Evolutionary conservation across 768 basidiomycete species (phyloP).

Genomic region (Hemileccinum rubropunctum): DNA sequence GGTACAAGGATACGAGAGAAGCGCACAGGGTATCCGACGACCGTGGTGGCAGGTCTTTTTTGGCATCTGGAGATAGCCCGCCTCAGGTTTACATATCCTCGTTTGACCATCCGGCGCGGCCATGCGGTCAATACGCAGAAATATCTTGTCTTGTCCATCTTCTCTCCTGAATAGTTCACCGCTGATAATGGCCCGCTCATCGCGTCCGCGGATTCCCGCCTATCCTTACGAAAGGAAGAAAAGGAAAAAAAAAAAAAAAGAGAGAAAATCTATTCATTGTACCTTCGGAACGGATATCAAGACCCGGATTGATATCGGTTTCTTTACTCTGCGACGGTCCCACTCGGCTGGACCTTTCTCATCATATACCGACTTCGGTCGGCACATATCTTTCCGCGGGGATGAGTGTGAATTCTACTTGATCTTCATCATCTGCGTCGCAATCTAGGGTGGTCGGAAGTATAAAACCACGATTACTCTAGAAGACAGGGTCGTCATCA

Average conservation of each 20-base stretch:
- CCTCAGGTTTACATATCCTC: too few species aligned
- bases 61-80: slow-evolving; percentile 53
- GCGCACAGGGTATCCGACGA: slow-evolving; percentile 68
- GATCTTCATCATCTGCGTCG: slow-evolving; percentile 1
- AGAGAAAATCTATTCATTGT: background rate
- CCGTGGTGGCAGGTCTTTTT: slow-evolving; percentile 88
- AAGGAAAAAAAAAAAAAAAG: background rate
- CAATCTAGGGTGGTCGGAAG: background rate
- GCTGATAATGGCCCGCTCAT: background rate
- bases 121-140: background rate
- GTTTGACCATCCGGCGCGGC: background rate
- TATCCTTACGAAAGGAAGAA: background rate
- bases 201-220: background rate
- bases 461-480: background rate
- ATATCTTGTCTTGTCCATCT: slow-evolving; percentile 1
- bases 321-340: background rate
- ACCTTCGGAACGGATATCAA: background rate
- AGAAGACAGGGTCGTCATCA: background rate
- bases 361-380: background rate
- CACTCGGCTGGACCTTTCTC: background rate
- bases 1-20: slow-evolving; percentile 71
- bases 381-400: background rate
- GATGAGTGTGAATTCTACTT: slow-evolving; percentile 3
- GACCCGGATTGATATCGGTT: background rate
- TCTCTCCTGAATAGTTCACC: background rate